Evolutionary conservation across 2,329 filamentous ascomycete genomes (phyloP).

Genomic region (Calonectria fujianensis): DNA sequence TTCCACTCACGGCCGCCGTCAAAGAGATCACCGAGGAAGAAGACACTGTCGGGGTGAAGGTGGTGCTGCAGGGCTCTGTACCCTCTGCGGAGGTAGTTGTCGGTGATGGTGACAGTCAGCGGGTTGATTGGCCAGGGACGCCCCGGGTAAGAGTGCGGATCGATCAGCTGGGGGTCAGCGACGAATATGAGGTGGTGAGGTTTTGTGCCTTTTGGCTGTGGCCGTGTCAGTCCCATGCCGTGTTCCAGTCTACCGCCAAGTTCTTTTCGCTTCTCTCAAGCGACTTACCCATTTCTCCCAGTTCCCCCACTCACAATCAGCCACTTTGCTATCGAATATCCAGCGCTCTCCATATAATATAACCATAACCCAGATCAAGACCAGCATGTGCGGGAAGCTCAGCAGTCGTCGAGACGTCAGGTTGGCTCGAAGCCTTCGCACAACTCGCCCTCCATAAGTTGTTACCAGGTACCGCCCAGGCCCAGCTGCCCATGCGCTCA

Average conservation of each 20-base stretch:
- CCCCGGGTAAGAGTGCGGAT: slow-evolving; percentile 95
- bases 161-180: slow-evolving; percentile 93
- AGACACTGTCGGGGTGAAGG: slow-evolving; percentile 88
- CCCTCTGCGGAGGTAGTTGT: slow-evolving; percentile 90
- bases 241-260: not conserved
- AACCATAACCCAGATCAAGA: slow-evolving; percentile 83
- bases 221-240: slow-evolving; percentile 45
- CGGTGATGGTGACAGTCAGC: slow-evolving; percentile 79
- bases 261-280: not conserved
- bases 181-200: slow-evolving; percentile 91
- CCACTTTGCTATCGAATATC: slow-evolving; percentile 82
- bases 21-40: slow-evolving; percentile 96
- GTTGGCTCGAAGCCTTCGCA: slow-evolving; percentile 62
- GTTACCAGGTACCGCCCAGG: slow-evolving; percentile 62
- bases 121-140: slow-evolving; percentile 77
- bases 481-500: slow-evolving; percentile 66
- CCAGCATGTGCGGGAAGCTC: slow-evolving; percentile 80
- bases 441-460: slow-evolving; percentile 54
- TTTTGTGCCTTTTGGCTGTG: slow-evolving; percentile 82
- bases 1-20: slow-evolving; percentile 98
- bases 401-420: slow-evolving; percentile 71
- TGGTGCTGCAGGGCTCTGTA: slow-evolving; percentile 86
- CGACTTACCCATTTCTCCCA: slow-evolving; percentile 94
- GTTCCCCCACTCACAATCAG: slow-evolving; percentile 84
- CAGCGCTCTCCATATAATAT: slow-evolving; percentile 91